Percentiles rank a stretch among this genome's conserved stretches.
These are phyloP conservation scores for Schizochytrium sp. DNA, from an alignment of 108 stramenopile species.

Conservation along the genomic window DNA sequence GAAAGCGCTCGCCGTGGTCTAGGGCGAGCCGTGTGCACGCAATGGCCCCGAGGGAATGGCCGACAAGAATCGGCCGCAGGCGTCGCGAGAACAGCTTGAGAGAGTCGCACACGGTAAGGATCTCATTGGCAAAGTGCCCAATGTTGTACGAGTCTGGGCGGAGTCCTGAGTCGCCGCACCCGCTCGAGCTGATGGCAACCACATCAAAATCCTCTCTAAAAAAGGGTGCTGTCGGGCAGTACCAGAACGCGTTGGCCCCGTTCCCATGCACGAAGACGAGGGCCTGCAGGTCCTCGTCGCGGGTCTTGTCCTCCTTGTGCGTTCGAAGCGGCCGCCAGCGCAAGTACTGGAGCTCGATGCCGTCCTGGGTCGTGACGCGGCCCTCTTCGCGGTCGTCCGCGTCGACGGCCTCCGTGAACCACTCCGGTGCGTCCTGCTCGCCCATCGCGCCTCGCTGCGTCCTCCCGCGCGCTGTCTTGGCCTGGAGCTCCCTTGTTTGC, in stretches of 20 bases:
- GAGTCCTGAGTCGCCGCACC: neutral
- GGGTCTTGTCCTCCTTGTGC: neutral
- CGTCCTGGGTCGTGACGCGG: neutral
- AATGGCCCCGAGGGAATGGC: neutral
- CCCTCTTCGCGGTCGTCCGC: neutral
- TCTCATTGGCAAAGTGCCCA: neutral
- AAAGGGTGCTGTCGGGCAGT: neutral
- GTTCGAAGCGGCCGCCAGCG: neutral
- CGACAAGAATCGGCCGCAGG: neutral
- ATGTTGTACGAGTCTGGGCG: neutral
- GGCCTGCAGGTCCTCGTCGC: neutral
- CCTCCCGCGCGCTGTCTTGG: neutral
- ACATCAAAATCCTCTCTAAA: neutral
- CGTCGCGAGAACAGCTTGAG: neutral
- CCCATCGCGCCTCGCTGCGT: neutral
- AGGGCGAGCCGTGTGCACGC: neutral
- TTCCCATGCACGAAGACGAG: constrained; percentile 7
- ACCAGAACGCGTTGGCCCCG: constrained; percentile 2
- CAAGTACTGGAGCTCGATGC: neutral
- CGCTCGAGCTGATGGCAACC: neutral
- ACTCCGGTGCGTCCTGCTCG: neutral
- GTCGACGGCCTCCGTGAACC: neutral
- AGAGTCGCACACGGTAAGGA: neutral
- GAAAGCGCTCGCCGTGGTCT: neutral
- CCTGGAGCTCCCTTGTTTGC: neutral